phyloP scores from a whole-genome alignment of 129 eudicot species.

The Lonicera japonica region DNA sequence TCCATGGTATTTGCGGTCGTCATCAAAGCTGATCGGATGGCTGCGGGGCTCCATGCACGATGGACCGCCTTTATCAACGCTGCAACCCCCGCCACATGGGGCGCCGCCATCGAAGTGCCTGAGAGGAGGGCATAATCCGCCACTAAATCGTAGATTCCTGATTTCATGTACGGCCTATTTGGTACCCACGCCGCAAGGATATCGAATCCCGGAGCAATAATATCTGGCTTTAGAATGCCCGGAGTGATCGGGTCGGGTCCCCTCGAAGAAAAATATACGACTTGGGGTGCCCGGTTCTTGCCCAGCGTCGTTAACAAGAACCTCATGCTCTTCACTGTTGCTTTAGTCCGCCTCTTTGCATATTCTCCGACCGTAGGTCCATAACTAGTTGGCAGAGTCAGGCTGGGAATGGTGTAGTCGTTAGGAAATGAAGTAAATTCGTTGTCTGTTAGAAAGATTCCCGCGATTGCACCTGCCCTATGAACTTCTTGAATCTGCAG shows the following conservation, averaged over 20 bases:
- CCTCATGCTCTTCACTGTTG: conserved; percentile 28
- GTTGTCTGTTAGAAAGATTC: conserved; percentile 23
- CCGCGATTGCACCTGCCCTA: conserved; percentile 18
- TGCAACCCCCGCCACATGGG: conserved; percentile 20
- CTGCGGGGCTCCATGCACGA: conserved; percentile 20
- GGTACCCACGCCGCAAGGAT: conserved; percentile 42
- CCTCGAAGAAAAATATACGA: conserved; percentile 38
- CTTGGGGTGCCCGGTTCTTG: conserved; percentile 38
- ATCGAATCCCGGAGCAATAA: conserved; percentile 48
- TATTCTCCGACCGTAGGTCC: conserved; percentile 21
- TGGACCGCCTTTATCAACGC: conserved; percentile 22
- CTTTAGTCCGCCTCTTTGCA: conserved; percentile 12
- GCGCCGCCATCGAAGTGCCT: conserved; percentile 30
- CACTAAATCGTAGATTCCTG: conserved; percentile 13
- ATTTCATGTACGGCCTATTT: conserved; percentile 20
- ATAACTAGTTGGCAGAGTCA: conserved; percentile 14
- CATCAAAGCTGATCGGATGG: conserved; percentile 25
- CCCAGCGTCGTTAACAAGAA: conserved; percentile 35
- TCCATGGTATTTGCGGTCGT: conserved; percentile 19
- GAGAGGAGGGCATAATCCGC: conserved; percentile 30
- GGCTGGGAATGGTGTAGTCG: conserved; percentile 6
- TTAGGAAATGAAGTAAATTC: conserved; percentile 7
- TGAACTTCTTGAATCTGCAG: conserved; percentile 8
- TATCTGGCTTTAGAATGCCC: conserved; percentile 40
- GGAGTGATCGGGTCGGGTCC: conserved; percentile 45